A percentile compares a stretch with the other conserved stretches of the same genome.
These are phyloP conservation scores for Ogataea nonfermentans DNA, from an alignment of 805 yeast genomes.

Conservation along the genomic window DNA sequence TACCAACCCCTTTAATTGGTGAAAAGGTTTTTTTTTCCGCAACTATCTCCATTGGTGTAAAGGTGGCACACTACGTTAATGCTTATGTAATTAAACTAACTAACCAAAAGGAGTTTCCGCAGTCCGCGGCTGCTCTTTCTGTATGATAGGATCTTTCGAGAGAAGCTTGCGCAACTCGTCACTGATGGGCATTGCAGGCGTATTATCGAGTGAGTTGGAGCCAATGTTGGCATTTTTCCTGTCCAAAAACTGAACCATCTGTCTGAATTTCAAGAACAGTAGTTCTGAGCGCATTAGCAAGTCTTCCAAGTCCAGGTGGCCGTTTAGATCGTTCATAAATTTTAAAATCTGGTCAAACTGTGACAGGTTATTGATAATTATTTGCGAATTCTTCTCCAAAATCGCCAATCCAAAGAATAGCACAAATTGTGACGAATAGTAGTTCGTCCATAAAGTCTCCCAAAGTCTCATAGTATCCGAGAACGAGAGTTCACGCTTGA, in stretches of 20 bases:
- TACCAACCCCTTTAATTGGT: constrained; percentile 9
- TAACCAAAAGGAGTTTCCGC: constrained; percentile 32
- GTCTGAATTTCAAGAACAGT: constrained; percentile 73
- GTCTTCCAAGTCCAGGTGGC: constrained; percentile 71
- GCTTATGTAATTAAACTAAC: background rate
- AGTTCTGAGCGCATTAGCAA: constrained; percentile 81
- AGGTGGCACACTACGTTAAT: constrained; percentile 12
- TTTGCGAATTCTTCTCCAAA: constrained; percentile 80
- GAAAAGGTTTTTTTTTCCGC: constrained; percentile 19
- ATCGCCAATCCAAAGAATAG: constrained; percentile 84
- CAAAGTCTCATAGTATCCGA: constrained; percentile 76
- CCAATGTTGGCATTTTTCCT: constrained; percentile 34
- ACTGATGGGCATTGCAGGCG: constrained; percentile 33
- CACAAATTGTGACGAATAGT: constrained; percentile 81
- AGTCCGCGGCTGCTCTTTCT: constrained; percentile 39
- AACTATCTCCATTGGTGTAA: constrained; percentile 11
- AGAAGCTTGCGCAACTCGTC: constrained; percentile 60
- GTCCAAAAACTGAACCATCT: constrained; percentile 78
- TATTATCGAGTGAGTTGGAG: constrained; percentile 8
- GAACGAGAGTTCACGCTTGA: constrained; percentile 84
- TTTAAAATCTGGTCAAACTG: constrained; percentile 90
- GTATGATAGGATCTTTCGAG: constrained; percentile 58
- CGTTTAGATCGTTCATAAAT: constrained; percentile 86
- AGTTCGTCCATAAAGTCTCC: constrained; percentile 92
- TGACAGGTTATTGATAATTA: constrained; percentile 67